Base-by-base conservation (phyloP, 306 rosid genomes). In the Trifolium dubium region DNA sequence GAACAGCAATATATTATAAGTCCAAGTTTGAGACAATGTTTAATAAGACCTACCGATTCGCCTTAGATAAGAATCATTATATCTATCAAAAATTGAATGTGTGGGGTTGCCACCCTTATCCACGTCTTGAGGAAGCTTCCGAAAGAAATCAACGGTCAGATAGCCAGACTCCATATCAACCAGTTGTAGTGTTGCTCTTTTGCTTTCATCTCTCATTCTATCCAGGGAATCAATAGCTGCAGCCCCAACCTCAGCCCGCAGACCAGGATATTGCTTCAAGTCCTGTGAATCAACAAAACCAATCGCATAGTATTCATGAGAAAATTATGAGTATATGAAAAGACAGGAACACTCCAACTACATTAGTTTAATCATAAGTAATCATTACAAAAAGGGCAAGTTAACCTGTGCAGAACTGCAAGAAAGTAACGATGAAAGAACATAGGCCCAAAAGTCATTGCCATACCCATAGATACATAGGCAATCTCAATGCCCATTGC, bases 71-170 rank as follows among this genome's bases (percentile, higher is more conserved):
- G 96, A 82, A 78, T 93, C 97, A 64, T 91, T 93, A 76, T 91
- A 91, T 93, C 98, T 87, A 64, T 93, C 98, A 61, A 93, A 93
- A 82, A 91, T 82, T 7, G 98, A 93, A 83, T 91, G 98, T 0
- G 98, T 91, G 39, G 98, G 98, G 77, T 91, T 91, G 86, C 98
- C 97, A 18, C 98, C 98, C 91, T 93, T 93, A 53, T 93, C 98
- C 74, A 91, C 83, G 34, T 93, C 96, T 75, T 93, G 98, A 74
- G 98, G 98, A 77, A 93, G 97, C 84, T 88, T 91, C 66, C 98
- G 85, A 78, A 93, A 93, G 93, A 89, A 93, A 74, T 93, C 98
- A 76, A 91, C 97, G 0, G 96, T 93, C 78, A 93, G 86, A 85
- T 93, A 93, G 75, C 98, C 84, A 71, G 83, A 71, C 73, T 93